A percentile compares a stretch with the other conserved stretches of the same genome.
These are phyloP conservation scores for Triticum turgidum DNA, from an alignment of 176 grass and related monocot species.

Conservation along the genomic window DNA sequence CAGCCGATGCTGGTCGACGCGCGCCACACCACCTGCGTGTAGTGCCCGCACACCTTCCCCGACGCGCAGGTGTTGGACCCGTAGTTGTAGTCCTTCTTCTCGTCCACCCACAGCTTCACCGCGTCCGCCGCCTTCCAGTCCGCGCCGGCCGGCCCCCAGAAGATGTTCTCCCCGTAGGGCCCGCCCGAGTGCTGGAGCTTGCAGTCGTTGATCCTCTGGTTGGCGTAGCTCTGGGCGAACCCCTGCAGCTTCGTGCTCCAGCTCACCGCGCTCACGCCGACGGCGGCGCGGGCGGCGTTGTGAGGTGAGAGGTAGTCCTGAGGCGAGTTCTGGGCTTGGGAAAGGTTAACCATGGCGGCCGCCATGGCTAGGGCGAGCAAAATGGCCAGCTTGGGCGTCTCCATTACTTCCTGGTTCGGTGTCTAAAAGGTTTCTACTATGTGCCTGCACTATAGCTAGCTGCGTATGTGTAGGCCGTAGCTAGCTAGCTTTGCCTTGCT, in stretches of 20 bases:
- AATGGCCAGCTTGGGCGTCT: not conserved
- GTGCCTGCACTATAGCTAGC: not conserved
- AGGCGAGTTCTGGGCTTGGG: not conserved
- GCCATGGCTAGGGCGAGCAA: not conserved
- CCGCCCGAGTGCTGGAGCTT: slow-evolving; percentile 29
- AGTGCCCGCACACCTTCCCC: slow-evolving; percentile 41
- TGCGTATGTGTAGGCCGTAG: not conserved
- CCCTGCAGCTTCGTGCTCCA: slow-evolving; percentile 38
- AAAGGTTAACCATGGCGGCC: not conserved
- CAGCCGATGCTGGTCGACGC: not conserved
- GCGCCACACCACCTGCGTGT: slow-evolving; percentile 52
- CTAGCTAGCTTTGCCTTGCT: not conserved
- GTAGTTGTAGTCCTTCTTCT: slow-evolving; percentile 43
- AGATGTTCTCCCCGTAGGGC: slow-evolving; percentile 48
- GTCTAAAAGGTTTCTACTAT: not conserved
- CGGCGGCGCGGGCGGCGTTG: slow-evolving; percentile 31
- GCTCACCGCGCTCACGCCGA: slow-evolving; percentile 15
- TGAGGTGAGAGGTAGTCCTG: slow-evolving; percentile 10
- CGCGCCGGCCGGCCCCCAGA: not conserved
- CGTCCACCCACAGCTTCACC: slow-evolving; percentile 22
- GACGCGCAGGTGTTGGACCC: slow-evolving; percentile 20
- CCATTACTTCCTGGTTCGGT: not conserved
- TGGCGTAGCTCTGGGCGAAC: slow-evolving; percentile 28
- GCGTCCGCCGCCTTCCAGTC: slow-evolving; percentile 34
- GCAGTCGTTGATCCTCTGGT: slow-evolving; percentile 33